Evolutionary conservation across 208 protist species (phyloP).

Genomic region (Leishmania turanica): DNA sequence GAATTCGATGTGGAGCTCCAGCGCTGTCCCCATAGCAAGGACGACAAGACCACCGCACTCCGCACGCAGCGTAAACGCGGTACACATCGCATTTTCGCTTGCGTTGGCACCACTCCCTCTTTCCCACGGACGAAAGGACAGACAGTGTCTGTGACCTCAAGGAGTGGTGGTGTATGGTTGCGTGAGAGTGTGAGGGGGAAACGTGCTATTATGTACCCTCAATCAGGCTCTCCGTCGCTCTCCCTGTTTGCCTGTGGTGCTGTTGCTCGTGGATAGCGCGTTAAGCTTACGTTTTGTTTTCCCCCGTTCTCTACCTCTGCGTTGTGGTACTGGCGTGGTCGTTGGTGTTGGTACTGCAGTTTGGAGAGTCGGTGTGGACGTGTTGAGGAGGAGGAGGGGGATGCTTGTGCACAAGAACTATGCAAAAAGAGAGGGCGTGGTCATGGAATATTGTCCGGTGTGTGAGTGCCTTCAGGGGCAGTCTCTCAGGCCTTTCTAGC

Average conservation of each 20-base stretch:
- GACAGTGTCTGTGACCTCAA: not conserved
- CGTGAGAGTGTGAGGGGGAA: not conserved
- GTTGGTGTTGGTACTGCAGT: not conserved
- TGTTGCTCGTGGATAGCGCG: not conserved
- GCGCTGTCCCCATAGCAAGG: constrained; percentile 4
- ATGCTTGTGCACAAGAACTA: not conserved
- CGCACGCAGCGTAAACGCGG: constrained; percentile 2
- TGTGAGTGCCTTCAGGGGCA: not conserved
- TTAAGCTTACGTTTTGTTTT: not conserved
- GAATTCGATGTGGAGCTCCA: constrained; percentile 9
- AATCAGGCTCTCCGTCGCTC: not conserved
- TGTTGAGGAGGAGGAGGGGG: not conserved
- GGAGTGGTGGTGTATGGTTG: not conserved
- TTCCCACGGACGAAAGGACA: no score
- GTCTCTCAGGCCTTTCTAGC: not conserved
- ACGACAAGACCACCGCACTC: constrained; percentile 1
- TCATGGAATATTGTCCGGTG: not conserved
- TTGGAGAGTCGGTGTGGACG: not conserved
- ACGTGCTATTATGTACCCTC: not conserved
- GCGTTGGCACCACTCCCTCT: not conserved
- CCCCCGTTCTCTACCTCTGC: not conserved
- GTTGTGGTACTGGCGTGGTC: not conserved
- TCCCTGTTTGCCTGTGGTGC: not conserved
- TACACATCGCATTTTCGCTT: constrained; percentile 16
- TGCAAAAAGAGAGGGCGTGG: not conserved